Conservation (phyloP, 2,329 filamentous ascomycete species). For the Hypoxylon sp. region DNA sequence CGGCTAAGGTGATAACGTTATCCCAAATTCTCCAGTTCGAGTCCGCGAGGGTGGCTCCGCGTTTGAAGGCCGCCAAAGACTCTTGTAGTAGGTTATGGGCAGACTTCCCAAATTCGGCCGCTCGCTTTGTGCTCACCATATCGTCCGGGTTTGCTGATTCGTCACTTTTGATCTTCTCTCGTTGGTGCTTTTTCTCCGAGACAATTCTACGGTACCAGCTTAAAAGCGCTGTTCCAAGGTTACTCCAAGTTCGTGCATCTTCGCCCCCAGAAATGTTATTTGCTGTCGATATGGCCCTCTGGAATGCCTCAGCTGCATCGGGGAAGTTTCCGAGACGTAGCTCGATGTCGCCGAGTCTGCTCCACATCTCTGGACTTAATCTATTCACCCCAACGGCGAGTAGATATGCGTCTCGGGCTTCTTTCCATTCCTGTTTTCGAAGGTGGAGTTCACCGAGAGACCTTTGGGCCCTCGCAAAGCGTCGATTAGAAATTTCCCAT, state of each 20-base stretch:
- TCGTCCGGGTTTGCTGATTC: slow-evolving; percentile 40
- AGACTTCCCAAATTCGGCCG: slow-evolving; percentile 61
- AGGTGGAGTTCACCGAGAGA: slow-evolving; percentile 87
- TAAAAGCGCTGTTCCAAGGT: slow-evolving; percentile 87
- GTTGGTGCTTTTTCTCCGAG: slow-evolving; percentile 55
- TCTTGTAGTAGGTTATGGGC: slow-evolving; percentile 75
- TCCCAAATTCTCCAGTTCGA: slow-evolving; percentile 96
- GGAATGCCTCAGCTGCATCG: slow-evolving; percentile 86
- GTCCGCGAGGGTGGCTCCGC: slow-evolving; percentile 85
- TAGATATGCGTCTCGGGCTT: slow-evolving; percentile 83
- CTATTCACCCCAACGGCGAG: slow-evolving; percentile 84
- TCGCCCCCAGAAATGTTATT: slow-evolving; percentile 79
- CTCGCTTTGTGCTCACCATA: slow-evolving; percentile 55
- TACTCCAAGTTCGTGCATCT: slow-evolving; percentile 95
- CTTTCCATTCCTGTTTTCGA: slow-evolving; percentile 73
- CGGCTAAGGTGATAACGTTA: slow-evolving; percentile 90
- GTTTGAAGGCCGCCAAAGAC: slow-evolving; percentile 87
- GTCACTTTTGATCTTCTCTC: slow-evolving; percentile 43
- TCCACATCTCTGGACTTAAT: slow-evolving; percentile 88
- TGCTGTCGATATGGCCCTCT: slow-evolving; percentile 79
- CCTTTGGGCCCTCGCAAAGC: slow-evolving; percentile 89
- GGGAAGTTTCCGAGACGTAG: slow-evolving; percentile 83
- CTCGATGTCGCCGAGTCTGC: slow-evolving; percentile 88
- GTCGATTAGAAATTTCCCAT: slow-evolving; percentile 85
- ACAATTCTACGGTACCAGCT: slow-evolving; percentile 73